Base-by-base conservation (phyloP, 176 grass and related monocot species). In the Canna indica region DNA sequence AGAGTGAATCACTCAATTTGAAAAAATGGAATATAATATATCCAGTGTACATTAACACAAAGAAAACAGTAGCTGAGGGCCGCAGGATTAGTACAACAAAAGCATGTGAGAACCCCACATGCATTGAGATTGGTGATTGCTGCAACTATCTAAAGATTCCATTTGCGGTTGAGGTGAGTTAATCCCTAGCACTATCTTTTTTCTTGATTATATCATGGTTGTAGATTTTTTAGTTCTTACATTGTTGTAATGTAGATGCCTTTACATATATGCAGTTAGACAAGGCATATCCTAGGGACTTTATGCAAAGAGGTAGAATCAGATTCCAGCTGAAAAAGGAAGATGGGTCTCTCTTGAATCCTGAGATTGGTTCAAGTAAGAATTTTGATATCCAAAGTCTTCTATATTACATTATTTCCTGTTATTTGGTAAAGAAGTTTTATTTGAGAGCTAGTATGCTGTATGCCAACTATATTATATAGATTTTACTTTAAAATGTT, bases 21-120 rank as follows among this genome's bases (percentile, higher is more conserved):
- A 99, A 99, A 84, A 99, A 99, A 79, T 99, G 89, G 94, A 93
- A 84, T 36, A 31, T 93, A 67, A 83, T 99, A 50, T 99, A 99
- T 75, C 94, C 89, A 1, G 84, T 93, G 28, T 99, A 99, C 68
- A 71, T 99, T 36, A 99, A 99, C 82, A 90, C 94, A 64, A 99
- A 93, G 77, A 99, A 99, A 80, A 90, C 94, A 14, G 76, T 99
- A 14, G 84, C 86, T 36, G 84, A 88, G 64, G 94, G 94, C 47
- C 94, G 94, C 44, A 81, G 89, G 68, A 87, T 99, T 31, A 67
- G 82, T 47, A 52, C 80, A 17, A 35, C 71, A 33, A 93, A 93
- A 63, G 94, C 89, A 54, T 99, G 94, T 39, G 84, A 91, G 39
- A 91, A 99, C 29, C 94, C 94, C 22, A 99, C 72, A 59, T 99